A percentile compares a stretch with the other conserved stretches of the same genome.
These are phyloP conservation scores for Euclidium syriacum DNA, from an alignment of 345 rosid genomes.

Conservation along the genomic window DNA sequence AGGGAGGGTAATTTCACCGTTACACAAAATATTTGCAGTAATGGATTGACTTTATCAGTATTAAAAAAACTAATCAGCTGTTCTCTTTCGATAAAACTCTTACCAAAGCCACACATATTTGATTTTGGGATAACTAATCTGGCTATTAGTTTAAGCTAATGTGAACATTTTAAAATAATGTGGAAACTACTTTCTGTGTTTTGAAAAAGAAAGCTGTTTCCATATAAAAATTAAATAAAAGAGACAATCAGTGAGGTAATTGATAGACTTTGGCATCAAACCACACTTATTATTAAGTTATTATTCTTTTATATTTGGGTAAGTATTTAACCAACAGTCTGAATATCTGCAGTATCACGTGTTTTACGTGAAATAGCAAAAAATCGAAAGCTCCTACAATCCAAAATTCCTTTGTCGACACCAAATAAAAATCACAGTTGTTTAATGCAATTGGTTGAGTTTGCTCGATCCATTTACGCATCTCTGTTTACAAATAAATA, in stretches of 20 bases:
- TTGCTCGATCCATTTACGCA: not conserved
- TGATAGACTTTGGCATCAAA: conserved; percentile 17
- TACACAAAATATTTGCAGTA: too few species aligned
- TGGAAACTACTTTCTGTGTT: not conserved
- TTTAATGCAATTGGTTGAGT: not conserved
- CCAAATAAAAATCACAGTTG: not conserved
- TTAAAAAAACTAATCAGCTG: too few species aligned
- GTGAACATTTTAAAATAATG: not conserved
- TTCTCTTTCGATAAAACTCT: too few species aligned
- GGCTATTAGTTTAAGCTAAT: not conserved
- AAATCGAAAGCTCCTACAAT: not conserved
- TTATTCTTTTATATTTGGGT: not conserved
- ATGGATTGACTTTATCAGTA: too few species aligned
- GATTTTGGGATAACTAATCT: not conserved
- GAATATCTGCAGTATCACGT: conserved; percentile 26
- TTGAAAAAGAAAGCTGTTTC: not conserved
- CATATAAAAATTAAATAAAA: not conserved
- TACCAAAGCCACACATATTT: too few species aligned
- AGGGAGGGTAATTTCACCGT: too few species aligned
- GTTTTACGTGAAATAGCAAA: conserved; percentile 24
- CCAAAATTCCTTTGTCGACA: conserved; percentile 17
- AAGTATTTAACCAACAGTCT: not conserved
- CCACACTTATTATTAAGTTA: not conserved
- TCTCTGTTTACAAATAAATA: not conserved
- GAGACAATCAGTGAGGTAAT: conserved; percentile 17